Evolutionary conservation across 192 early-diverging fungal genomes (phyloP), one percentile per base, ranked within the genome.

Genomic region (Endogone sp.): DNA sequence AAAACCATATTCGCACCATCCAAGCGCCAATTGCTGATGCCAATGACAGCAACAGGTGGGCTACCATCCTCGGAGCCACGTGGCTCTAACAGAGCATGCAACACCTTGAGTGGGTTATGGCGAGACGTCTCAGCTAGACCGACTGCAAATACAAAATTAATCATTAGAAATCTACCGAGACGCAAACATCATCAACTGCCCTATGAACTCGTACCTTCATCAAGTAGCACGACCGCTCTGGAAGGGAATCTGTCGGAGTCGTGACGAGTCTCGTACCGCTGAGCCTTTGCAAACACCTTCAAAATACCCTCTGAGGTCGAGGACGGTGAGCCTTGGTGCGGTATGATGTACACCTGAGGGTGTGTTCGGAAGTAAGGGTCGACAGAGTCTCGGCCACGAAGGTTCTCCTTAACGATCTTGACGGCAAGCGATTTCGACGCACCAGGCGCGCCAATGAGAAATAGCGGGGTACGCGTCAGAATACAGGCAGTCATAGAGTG

Each of bases 271-370:
- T 72, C 64, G 56, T 61, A 72, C 23, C 62, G 60, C 0, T 31
- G 21, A 13, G 71, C 71, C 26, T 72, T 72, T 30, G 65, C 28
- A 60, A 72, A 72, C 10, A 72, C 71, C 37, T 72, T 72, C 1
- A 61, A 20, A 22, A 72, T 72, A n/a, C 71, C 71, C 23, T 72
- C 71, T 29, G 71, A 72, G 13, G 71, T 72, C 24, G 71, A 72
- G 3, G 71, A 67, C 54, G 71, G 65, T 20, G 71, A 72, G 26
- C 71, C 71, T 66, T 72, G 71, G 44, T 72, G 71, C 1, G 71
- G 71, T 29, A 72, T 72, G 23, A 72, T 49, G 37, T 49, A 49
- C 26, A 67, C 65, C 22, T 67, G 65, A 24, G 60, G 71, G 21
- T 67, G 31, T 24, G 11, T 67, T 55, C 44, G 56, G 44, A 72